These are phyloP conservation scores for Fusarium tricinctum DNA, from an alignment of 2,329 filamentous ascomycete species.

Conservation along the genomic window DNA sequence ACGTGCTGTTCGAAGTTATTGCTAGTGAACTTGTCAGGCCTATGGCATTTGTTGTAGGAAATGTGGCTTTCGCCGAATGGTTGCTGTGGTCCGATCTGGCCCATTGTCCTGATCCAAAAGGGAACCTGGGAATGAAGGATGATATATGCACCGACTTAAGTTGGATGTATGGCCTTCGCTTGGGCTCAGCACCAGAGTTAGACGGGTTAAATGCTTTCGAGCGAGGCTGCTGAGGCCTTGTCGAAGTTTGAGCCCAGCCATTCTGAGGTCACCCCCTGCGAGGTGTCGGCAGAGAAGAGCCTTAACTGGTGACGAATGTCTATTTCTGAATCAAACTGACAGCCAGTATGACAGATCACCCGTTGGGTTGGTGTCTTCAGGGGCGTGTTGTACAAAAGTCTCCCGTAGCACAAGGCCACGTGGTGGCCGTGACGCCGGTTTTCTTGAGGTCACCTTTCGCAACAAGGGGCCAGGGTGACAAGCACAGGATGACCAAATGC, in stretches of 20 bases:
- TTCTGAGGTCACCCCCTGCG: neutral
- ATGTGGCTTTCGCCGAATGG: slow-evolving; percentile 26
- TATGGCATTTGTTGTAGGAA: slow-evolving; percentile 10
- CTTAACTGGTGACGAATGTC: neutral
- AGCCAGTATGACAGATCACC: neutral
- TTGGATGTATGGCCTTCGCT: no score
- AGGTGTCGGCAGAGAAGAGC: neutral
- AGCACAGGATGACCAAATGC: neutral
- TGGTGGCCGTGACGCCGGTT: neutral
- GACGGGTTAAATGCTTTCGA: no score
- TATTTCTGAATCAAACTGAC: neutral
- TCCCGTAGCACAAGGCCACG: neutral
- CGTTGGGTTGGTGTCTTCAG: neutral
- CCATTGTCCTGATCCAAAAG: slow-evolving; percentile 21
- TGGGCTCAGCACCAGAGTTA: no score
- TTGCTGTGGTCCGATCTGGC: slow-evolving; percentile 29
- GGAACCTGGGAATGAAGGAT: neutral
- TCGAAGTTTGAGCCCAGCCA: neutral
- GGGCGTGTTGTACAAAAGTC: neutral
- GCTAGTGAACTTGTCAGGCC: slow-evolving; percentile 19
- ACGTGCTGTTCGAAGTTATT: slow-evolving; percentile 27
- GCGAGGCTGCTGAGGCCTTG: neutral
- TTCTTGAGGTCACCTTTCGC: neutral
- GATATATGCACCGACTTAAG: no score
- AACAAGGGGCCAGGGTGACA: neutral